A percentile compares a stretch with the other conserved stretches of the same genome.
These are phyloP conservation scores for Cystofilobasidium macerans DNA, from an alignment of 768 basidiomycete genomes.

Conservation along the genomic window DNA sequence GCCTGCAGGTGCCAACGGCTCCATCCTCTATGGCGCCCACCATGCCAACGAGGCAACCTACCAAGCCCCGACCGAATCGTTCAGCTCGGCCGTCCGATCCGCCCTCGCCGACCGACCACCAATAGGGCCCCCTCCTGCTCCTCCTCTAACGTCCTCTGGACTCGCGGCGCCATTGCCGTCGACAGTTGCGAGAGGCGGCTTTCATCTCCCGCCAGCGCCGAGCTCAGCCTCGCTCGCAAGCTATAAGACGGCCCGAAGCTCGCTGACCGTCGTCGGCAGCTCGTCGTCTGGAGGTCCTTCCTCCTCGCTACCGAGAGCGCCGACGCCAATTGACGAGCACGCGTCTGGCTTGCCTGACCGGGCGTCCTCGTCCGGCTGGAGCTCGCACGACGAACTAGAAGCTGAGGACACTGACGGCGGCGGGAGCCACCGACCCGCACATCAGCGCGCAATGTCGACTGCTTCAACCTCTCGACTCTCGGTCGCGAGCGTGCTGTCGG, in stretches of 20 bases:
- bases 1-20: no score
- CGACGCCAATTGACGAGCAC: no score
- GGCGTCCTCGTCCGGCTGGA: no score
- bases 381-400: not conserved
- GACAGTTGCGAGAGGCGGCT: not conserved
- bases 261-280: slow-evolving; percentile 6
- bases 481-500: not conserved
- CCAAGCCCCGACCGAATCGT: slow-evolving; percentile 68
- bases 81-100: slow-evolving; percentile 44
- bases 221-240: slow-evolving; percentile 1
- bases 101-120: not conserved
- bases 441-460: no score
- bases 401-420: not conserved
- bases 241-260: not conserved
- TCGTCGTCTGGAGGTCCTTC: not conserved
- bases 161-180: slow-evolving; percentile 56
- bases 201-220: not conserved
- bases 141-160: no score
- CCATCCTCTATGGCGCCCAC: no score
- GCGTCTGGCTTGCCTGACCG: no score
- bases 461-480: no score
- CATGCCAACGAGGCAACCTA: slow-evolving; percentile 54
- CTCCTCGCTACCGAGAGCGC: no score
- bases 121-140: slow-evolving; percentile 28
- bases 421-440: not conserved